These are phyloP conservation scores for Pseudonitzschia delicatissima DNA, from an alignment of 108 stramenopile species.

Conservation along the genomic window DNA sequence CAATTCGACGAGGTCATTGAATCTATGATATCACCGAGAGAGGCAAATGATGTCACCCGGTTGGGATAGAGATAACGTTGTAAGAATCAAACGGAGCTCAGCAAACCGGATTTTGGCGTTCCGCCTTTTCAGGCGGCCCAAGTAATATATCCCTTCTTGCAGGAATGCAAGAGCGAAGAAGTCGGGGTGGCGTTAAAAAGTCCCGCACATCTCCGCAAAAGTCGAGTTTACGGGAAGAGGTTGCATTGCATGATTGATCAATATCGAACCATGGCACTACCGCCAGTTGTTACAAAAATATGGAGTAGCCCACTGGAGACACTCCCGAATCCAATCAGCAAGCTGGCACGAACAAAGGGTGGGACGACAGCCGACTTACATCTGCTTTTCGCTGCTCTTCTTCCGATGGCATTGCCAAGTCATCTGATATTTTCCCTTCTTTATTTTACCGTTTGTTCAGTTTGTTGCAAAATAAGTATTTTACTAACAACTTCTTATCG, in stretches of 20 bases:
- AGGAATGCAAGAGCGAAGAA: conserved; percentile 16
- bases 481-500: no score
- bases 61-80: conserved; percentile 84
- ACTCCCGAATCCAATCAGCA: not conserved
- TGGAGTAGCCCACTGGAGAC: no score
- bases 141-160: conserved; percentile 19
- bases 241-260: not conserved
- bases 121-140: conserved; percentile 38
- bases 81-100: conserved; percentile 57
- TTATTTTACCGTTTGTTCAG: no score
- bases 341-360: not conserved
- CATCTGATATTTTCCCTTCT: conserved; percentile 40
- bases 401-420: conserved; percentile 70
- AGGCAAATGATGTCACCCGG: no score
- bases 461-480: no score
- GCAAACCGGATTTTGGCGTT: conserved; percentile 43
- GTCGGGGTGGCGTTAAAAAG: conserved; percentile 9
- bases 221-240: conserved; percentile 28
- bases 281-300: no score
- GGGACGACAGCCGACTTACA: conserved; percentile 38
- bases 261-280: no score
- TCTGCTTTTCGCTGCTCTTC: conserved; percentile 50
- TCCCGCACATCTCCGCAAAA: conserved; percentile 21
- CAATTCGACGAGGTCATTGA: no score
- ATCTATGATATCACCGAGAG: no score